Base-by-base conservation (phyloP, 1,139 yeast genomes). In the Geotrichum candidum region DNA sequence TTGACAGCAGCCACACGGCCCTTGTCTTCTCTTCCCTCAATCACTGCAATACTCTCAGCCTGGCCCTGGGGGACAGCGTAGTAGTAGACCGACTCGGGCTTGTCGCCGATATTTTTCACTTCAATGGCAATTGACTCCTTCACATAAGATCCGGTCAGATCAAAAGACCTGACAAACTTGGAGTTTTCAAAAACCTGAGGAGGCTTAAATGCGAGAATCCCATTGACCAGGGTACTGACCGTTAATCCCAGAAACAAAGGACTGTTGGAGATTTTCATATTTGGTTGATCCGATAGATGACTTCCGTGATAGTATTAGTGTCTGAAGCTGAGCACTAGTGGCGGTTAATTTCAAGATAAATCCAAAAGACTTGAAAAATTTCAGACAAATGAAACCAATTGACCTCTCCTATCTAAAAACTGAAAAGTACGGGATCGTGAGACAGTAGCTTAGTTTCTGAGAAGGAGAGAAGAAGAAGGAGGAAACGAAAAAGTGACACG, bases 71-170 rank as follows among this genome's bases (percentile, higher is more conserved):
- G 86, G 57, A 77, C 72, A 50, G 84, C 80, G 53, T 85, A 80
- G 64, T 74, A 81, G 75, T 90, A 91, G 62, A 78, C 82, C 51
- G 74, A 70, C 64, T 78, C 79, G 5, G 96, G 87, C 58, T 76
- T 74, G 6, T 74, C 64, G 51, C 82, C 90, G 53, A 80, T 75
- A 76, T 92, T 94, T 68, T 77, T 82, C 61, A 85, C 79, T 58
- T 78, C 81, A 59, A 91, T 70, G 46, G 81, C 74, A 60, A 82
- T 77, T 15, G 83, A 77, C 72, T 89, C 96, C 67, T 83, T 84
- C 60, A 85, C 80, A 71, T 87, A 92, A 6, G 92, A 77, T 67
- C 83, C 84, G 45, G 83, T 72, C 61, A 91, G 79, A 70, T 91
- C 97, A 53, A 90, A 70, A 13, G 70, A 68, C 54, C 74, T 74